Base-by-base conservation (phyloP, 441 rosid genomes). In the Brassica hybrid region DNA sequence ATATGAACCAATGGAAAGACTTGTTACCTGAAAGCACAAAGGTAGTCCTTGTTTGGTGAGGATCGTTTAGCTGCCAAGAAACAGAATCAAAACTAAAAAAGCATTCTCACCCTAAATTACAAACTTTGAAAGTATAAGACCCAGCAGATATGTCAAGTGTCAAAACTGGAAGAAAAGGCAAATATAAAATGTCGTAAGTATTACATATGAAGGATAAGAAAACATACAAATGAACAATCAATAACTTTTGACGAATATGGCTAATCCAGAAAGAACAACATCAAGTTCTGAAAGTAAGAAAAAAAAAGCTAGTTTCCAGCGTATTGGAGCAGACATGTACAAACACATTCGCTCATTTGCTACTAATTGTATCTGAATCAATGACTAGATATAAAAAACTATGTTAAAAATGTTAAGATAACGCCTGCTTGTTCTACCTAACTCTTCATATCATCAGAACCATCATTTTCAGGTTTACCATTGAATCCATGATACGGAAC, bases 401-500 rank as follows among this genome's bases (percentile, higher is more conserved):
- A 43, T 67, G 81, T 65, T 68, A 65, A 72, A 38, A 16, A 17
- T 69, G 69, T 59, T 8, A 79, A 70, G 68, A 65, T 64, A 17
- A 71, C 30, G 59, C 69, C 69, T 70, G 66, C 30, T 10, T 50
- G 72, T 69, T 74, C 78, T 77, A 68, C 67, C 89, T 88, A 93
- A 23, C 76, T 84, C 81, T 89, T 86, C 86, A 84, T 87, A 84
- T 88, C 96, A 72, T 77, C 79, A 58, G 86, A 72, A 32, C 71
- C 86, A 61, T 91, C 91, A 83, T 85, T 90, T 79, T 90, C 97
- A 76, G 52, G 74, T 54, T 77, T 87, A 81, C 82, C 85, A 78
- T 87, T 94, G 80, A 69, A 87, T 50, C 90, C 97, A 69, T 88
- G 91, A 80, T 88, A 92, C 16, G 94, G 95, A 85, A 89, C 96